Conservation (phyloP, 805 yeast genomes). For the Lipomyces chichibuensis region DNA sequence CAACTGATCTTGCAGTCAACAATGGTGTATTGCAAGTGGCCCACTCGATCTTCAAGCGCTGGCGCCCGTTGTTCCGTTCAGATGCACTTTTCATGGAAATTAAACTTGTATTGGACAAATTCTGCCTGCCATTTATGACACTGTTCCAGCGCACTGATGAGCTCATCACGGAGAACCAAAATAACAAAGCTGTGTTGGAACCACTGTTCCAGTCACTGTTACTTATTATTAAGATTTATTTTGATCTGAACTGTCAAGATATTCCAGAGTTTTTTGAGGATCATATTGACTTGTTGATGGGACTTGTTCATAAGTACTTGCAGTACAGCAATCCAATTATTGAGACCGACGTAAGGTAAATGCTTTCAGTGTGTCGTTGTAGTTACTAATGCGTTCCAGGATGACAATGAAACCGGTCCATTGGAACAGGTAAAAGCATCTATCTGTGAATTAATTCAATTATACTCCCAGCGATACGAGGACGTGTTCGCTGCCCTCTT, state of each 20-base stretch:
- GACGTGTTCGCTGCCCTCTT: conserved; percentile 85
- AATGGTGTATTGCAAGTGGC: conserved; percentile 89
- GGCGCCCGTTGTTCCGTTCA: conserved; percentile 93
- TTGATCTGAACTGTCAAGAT: conserved; percentile 95
- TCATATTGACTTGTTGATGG: conserved; percentile 75
- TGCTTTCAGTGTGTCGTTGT: not conserved
- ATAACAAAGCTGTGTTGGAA: conserved; percentile 55
- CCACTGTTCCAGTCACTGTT: conserved; percentile 70
- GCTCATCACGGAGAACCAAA: conserved; percentile 54
- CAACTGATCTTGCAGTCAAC: conserved; percentile 69
- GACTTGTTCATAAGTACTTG: conserved; percentile 78
- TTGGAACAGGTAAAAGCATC: conserved; percentile 75
- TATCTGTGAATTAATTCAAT: conserved; percentile 79
- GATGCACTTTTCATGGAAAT: conserved; percentile 89
- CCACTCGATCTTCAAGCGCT: conserved; percentile 91
- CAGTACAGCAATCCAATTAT: conserved; percentile 59
- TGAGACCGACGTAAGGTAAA: conserved; percentile 47
- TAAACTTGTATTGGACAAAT: conserved; percentile 79
- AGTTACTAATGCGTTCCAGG: conserved; percentile 35
- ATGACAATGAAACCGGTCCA: conserved; percentile 64
- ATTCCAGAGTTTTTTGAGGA: conserved; percentile 98
- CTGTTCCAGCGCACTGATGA: conserved; percentile 69
- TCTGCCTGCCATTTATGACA: conserved; percentile 76
- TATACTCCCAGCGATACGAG: conserved; percentile 87
- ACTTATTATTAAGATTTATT: conserved; percentile 77